Evolutionary conservation across 352 stramenopile genomes (phyloP).

Genomic region (Thalassiosira exigua): DNA sequence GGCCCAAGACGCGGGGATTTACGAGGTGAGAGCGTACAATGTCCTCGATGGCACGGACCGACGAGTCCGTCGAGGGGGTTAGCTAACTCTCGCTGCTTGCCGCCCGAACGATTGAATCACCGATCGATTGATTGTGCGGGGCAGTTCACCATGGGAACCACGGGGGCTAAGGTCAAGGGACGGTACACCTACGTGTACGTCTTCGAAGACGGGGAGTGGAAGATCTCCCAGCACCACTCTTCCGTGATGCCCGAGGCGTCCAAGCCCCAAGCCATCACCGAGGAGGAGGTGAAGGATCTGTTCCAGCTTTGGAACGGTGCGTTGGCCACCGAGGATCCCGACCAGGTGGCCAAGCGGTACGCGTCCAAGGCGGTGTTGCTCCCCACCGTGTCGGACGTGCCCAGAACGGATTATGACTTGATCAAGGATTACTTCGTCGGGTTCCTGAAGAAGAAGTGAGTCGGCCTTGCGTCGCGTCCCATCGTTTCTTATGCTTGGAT

Average conservation of each 20-base stretch:
- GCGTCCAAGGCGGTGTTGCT: slow-evolving; percentile 52
- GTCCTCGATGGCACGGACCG: slow-evolving; percentile 41
- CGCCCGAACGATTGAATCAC: too few relatives aligned
- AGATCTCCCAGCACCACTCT: slow-evolving; percentile 76
- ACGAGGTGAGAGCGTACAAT: too few relatives aligned
- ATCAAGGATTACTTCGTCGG: slow-evolving; percentile 69
- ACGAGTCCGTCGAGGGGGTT: too few relatives aligned
- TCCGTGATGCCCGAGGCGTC: slow-evolving; percentile 50
- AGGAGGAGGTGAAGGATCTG: slow-evolving; percentile 51
- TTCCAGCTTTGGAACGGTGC: slow-evolving; percentile 60
- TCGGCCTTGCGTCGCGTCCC: neutral
- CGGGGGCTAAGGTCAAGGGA: slow-evolving; percentile 51
- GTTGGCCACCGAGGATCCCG: slow-evolving; percentile 32
- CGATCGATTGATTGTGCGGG: too few relatives aligned
- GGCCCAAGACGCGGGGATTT: too few relatives aligned
- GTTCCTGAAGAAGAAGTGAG: slow-evolving; percentile 60
- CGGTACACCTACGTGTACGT: slow-evolving; percentile 75
- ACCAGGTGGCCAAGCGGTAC: slow-evolving; percentile 60
- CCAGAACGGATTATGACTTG: slow-evolving; percentile 45
- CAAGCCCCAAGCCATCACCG: slow-evolving; percentile 36
- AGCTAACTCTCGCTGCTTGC: too few relatives aligned
- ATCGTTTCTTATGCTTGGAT: neutral
- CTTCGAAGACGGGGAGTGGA: slow-evolving; percentile 72
- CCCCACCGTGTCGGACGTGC: slow-evolving; percentile 63
- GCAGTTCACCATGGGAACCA: slow-evolving; percentile 40